Base-by-base conservation (phyloP, 2,329 filamentous ascomycete genomes). In the Monilinia aucupariae region DNA sequence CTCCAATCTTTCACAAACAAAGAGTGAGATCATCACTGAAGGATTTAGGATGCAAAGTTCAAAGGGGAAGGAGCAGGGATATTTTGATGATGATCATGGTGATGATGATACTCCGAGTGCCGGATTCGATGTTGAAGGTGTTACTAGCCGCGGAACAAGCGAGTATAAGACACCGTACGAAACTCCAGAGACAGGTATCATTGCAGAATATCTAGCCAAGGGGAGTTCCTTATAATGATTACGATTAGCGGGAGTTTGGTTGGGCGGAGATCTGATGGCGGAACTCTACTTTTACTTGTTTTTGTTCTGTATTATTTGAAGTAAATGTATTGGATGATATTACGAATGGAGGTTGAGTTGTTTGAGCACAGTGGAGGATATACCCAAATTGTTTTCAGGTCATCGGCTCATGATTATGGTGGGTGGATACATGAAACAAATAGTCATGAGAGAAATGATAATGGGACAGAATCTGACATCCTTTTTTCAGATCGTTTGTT, bases 11-110 rank as follows among this genome's bases (percentile, higher is more conserved):
- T 54, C 59, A 25, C 48, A 66, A 22, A 65, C 66, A 4, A 70
- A 64, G 10, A 68, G 67, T 47, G 68, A 68, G 9, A 34, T 67
- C 9, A 64, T 70, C 62, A 58, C 67, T 3, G 41, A 58, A 13
- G 34, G 43, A 17, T 10, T 58, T 4, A 50, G 34, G 13, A 49
- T 48, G 52, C 49, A 30, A 34, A 54, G 37, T n/a, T 52, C 34
- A 4, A 56, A 62, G 34, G 61, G 61, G 2, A 45, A 51, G 22
- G 61, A 45, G 43, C 52, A 27, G 34, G 45, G 45, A 8, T 59
- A 59, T 12, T 59, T 51, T 47, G 61, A 63, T 48, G 25, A 48
- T 22, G 27, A 59, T 22, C 22, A 51, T 53, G 53, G 50, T 22
- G 55, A 22, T 41, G 15, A 32, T 20, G 41, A 39, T 62, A 32